Base-by-base conservation (phyloP, 441 rosid genomes). In the Gossypium laxum region DNA sequence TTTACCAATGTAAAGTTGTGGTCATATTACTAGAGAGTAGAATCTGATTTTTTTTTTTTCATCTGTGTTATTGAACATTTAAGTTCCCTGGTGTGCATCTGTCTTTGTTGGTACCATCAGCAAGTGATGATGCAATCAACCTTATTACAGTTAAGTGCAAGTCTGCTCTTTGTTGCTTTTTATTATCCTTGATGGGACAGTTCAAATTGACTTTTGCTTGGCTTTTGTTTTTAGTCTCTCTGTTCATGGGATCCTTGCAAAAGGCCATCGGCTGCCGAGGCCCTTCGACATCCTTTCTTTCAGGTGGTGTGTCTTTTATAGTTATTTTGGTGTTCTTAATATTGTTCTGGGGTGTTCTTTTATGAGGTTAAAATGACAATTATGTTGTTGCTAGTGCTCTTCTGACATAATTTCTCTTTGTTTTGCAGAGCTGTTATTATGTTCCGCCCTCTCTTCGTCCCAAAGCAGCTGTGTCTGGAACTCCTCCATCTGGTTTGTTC, bases 231-330 rank as follows among this genome's bases (percentile, higher is more conserved):
- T 60, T 73, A 89, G 96, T 82, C 82, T 5, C 96, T 93, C 38
- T 93, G 97, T 82, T 86, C 92, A 0, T 93, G 97, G 98, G 96
- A 93, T 83, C 97, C 97, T 32, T 73, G 78, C 85, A 81, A 81
- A 81, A 86, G 98, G 86, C 96, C 93, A 1, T 82, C 84, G 47
- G 96, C 97, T 50, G 87, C 79, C 8, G 98, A 91, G 76, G 93
- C 86, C 66, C 88, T 93, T 68, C 96, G 90, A 68, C 97, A 93
- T 81, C 95, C 98, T 21, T 93, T 90, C 85, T 91, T 93, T 73
- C 90, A 89, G 96, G 98, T 91, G 75, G 22, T 10, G 22, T 21
- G 17, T 30, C 38, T 45, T n/a, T 1, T 38, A 15, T 19, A n/a
- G 6, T 50, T 34, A 15, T n/a, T 61, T 15, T 17, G 19, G 17